Evolutionary conservation across 2,329 filamentous ascomycete genomes (phyloP).

Genomic region (Hawksworthiomyces lignivorus): DNA sequence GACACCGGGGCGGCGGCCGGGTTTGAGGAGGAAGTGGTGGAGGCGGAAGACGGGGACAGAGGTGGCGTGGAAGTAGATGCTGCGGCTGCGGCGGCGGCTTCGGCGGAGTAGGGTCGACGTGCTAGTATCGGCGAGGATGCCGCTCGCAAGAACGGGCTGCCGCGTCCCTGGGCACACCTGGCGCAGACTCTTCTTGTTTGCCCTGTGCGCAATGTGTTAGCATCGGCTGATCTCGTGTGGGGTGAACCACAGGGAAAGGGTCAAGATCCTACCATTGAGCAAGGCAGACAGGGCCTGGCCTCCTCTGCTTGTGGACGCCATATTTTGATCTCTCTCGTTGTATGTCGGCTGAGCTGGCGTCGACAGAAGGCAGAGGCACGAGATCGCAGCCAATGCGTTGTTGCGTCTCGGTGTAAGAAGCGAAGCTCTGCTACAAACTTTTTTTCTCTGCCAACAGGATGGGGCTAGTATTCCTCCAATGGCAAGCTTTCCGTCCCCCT

Average conservation of each 20-base stretch:
- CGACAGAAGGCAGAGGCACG: not conserved
- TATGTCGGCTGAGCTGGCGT: not conserved
- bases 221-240: too few species aligned
- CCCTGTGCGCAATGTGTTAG: too few species aligned
- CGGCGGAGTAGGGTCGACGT: conserved; percentile 27
- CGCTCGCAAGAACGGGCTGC: conserved; percentile 1
- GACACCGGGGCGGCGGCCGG: conserved; percentile 26
- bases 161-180: conserved; percentile 22
- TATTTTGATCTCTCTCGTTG: conserved; percentile 20
- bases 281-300: conserved; percentile 40
- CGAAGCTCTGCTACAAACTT: conserved; percentile 5
- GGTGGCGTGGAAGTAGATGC: conserved; percentile 18
- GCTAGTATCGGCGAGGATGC: conserved; percentile 3
- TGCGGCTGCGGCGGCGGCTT: conserved; percentile 21
- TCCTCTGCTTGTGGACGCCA: conserved; percentile 53
- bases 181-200: conserved; percentile 19
- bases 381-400: too few species aligned
- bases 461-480: not conserved
- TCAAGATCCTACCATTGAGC: conserved; percentile 35
- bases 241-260: too few species aligned
- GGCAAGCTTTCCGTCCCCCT: too few species aligned
- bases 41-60: conserved; percentile 22
- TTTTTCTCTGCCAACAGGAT: conserved; percentile 4
- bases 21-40: conserved; percentile 21
- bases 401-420: not conserved